Percentiles rank a stretch among this genome's conserved stretches.
These are phyloP conservation scores for Nicotiana attenuata DNA, from an alignment of 257 asterid genomes.

Conservation along the genomic window DNA sequence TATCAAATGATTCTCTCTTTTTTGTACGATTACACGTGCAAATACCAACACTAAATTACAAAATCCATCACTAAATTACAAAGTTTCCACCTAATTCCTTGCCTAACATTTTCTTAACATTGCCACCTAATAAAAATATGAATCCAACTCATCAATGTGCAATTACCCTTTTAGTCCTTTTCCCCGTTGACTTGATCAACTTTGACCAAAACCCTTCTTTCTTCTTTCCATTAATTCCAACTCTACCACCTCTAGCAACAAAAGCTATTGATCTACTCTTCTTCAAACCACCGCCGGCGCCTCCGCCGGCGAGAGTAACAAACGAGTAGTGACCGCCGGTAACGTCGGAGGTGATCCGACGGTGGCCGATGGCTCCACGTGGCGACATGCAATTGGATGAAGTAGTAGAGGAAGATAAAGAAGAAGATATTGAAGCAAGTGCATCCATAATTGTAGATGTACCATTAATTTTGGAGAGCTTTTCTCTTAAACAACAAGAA, in stretches of 20 bases:
- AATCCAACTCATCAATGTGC: background rate
- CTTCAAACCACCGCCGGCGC: slow-evolving; percentile 25
- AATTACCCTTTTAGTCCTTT: slow-evolving; percentile 17
- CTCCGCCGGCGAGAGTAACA: background rate
- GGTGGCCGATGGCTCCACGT: slow-evolving; percentile 22
- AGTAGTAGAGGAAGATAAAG: slow-evolving; percentile 23
- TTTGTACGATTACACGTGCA: slow-evolving; percentile 5
- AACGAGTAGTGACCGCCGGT: slow-evolving; percentile 29
- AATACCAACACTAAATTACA: background rate
- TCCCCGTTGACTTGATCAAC: slow-evolving; percentile 26
- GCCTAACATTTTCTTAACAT: background rate
- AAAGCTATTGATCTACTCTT: slow-evolving; percentile 61
- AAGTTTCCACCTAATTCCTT: background rate
- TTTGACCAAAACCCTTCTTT: slow-evolving; percentile 67
- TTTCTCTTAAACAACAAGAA: slow-evolving; percentile 52
- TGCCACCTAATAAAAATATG: background rate
- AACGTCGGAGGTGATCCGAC: slow-evolving; percentile 38
- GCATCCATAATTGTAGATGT: background rate
- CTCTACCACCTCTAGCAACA: slow-evolving; percentile 26
- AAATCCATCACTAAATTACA: slow-evolving; percentile 9
- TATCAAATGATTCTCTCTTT: slow-evolving; percentile 2
- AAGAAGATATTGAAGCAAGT: slow-evolving; percentile 18
- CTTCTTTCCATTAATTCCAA: slow-evolving; percentile 16
- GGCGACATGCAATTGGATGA: slow-evolving; percentile 34
- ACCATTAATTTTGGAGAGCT: slow-evolving; percentile 31